A percentile compares a stretch with the other conserved stretches of the same genome.
These are phyloP conservation scores for Fonsecaea monophora DNA, from an alignment of 2,329 filamentous ascomycete genomes.

Conservation along the genomic window DNA sequence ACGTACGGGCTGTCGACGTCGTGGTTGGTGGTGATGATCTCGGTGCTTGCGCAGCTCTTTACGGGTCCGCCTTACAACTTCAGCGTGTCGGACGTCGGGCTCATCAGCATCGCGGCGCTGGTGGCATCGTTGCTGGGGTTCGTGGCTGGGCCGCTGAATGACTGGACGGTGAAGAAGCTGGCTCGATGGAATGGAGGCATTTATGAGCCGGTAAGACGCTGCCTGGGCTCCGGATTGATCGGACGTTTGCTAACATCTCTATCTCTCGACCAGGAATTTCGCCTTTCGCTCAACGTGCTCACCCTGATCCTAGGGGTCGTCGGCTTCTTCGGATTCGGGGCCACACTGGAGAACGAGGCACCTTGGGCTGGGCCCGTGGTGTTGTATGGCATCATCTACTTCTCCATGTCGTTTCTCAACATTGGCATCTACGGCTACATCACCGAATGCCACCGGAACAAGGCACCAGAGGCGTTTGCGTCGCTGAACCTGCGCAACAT, in stretches of 20 bases:
- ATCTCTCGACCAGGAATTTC: conserved; percentile 42
- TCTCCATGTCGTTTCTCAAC: conserved; percentile 37
- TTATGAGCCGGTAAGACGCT: conserved; percentile 44
- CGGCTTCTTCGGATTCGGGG: conserved; percentile 51
- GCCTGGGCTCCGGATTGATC: no score
- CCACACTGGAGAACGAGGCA: conserved; percentile 25
- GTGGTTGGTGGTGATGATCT: conserved; percentile 38
- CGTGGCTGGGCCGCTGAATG: conserved; percentile 41
- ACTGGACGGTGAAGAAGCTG: conserved; percentile 46
- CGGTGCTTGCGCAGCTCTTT: conserved; percentile 43
- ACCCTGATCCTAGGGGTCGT: conserved; percentile 30
- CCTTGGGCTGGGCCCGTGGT: conserved; percentile 29
- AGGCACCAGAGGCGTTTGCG: conserved; percentile 45
- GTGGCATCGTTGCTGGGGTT: conserved; percentile 27
- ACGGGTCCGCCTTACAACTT: conserved; percentile 45
- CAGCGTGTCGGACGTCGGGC: conserved; percentile 41
- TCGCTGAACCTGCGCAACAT: conserved; percentile 43
- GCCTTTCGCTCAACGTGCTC: conserved; percentile 39
- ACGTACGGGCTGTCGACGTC: conserved; percentile 37
- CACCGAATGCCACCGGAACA: conserved; percentile 46
- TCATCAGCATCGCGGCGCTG: conserved; percentile 32
- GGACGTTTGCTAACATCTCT: background rate
- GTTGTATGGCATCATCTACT: conserved; percentile 37
- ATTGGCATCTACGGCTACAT: conserved; percentile 45
- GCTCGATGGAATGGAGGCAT: conserved; percentile 53